Conservation (phyloP, 2,329 filamentous ascomycete species). For the Gliomastix tumulicola region DNA sequence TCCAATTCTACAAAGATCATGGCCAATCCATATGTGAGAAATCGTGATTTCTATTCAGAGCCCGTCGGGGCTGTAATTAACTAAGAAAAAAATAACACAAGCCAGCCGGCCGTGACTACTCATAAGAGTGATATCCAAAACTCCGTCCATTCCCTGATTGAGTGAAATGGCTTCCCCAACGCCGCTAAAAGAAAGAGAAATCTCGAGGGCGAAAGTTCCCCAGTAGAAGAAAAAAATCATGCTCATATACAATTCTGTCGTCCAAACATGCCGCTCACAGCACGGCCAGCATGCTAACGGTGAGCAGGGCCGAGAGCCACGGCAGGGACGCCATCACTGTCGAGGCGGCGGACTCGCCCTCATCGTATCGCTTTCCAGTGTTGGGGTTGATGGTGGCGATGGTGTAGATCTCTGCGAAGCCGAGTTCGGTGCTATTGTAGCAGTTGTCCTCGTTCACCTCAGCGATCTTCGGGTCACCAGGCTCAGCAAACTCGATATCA, state of each 20-base stretch:
- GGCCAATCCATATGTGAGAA: too few species aligned
- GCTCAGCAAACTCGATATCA: conserved; percentile 85
- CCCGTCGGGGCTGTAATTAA: too few species aligned
- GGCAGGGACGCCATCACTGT: conserved; percentile 12
- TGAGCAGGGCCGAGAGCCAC: conserved; percentile 32
- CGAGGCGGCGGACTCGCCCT: neutral
- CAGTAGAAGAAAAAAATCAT: conserved; percentile 7
- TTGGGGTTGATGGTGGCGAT: conserved; percentile 33
- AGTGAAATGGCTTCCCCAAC: too few species aligned
- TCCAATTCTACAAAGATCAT: too few species aligned
- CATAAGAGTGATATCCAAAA: too few species aligned
- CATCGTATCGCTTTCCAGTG: conserved; percentile 4
- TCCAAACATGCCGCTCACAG: conserved; percentile 17
- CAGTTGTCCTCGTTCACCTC: conserved; percentile 78
- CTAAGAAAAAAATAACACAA: too few species aligned
- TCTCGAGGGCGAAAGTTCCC: too few species aligned
- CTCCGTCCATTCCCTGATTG: too few species aligned
- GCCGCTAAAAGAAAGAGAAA: too few species aligned
- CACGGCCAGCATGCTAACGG: conserved; percentile 29
- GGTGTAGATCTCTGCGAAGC: conserved; percentile 72
- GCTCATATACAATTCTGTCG: conserved; percentile 8
- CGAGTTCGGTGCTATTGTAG: conserved; percentile 76
- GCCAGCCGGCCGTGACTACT: too few species aligned
- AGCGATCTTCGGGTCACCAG: conserved; percentile 57
- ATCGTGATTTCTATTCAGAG: too few species aligned